Conservation (phyloP, 2,329 filamentous ascomycete species). For the Ophiosphaerella korrae region DNA sequence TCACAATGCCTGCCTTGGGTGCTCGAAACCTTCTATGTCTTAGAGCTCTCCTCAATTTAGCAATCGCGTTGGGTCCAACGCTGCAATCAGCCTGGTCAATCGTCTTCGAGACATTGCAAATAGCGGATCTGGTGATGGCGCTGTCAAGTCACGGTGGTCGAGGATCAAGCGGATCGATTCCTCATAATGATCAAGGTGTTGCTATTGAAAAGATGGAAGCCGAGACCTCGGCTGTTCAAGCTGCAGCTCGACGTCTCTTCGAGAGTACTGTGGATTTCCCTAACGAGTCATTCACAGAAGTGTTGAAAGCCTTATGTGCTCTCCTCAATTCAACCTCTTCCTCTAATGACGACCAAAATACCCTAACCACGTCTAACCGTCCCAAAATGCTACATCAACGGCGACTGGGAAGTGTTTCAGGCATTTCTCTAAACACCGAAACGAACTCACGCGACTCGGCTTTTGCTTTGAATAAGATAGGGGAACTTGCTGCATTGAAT, state of each 20-base stretch:
- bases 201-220: slow-evolving; percentile 60
- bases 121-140: slow-evolving; percentile 84
- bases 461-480: slow-evolving; percentile 56
- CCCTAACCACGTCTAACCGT: slow-evolving; percentile 25
- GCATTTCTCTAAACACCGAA: slow-evolving; percentile 47
- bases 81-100: slow-evolving; percentile 87
- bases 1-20: slow-evolving; percentile 63
- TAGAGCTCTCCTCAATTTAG: slow-evolving; percentile 88
- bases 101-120: slow-evolving; percentile 86
- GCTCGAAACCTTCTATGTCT: slow-evolving; percentile 90
- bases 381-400: slow-evolving; percentile 43
- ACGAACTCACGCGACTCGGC: slow-evolving; percentile 52
- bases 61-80: slow-evolving; percentile 90
- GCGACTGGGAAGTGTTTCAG: slow-evolving; percentile 51
- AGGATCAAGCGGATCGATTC: neutral
- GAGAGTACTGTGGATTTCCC: slow-evolving; percentile 94
- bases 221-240: slow-evolving; percentile 87
- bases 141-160: slow-evolving; percentile 36
- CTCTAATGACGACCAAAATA: slow-evolving; percentile 30
- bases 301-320: slow-evolving; percentile 75
- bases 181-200: slow-evolving; percentile 28
- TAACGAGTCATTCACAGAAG: slow-evolving; percentile 76
- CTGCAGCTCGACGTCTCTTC: slow-evolving; percentile 81
- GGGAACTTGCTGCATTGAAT: slow-evolving; percentile 53
- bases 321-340: slow-evolving; percentile 58